Evolutionary conservation across 2,329 filamentous ascomycete genomes (phyloP), one percentile per base, ranked within the genome.

Genomic region (Aspergillus sp.): DNA sequence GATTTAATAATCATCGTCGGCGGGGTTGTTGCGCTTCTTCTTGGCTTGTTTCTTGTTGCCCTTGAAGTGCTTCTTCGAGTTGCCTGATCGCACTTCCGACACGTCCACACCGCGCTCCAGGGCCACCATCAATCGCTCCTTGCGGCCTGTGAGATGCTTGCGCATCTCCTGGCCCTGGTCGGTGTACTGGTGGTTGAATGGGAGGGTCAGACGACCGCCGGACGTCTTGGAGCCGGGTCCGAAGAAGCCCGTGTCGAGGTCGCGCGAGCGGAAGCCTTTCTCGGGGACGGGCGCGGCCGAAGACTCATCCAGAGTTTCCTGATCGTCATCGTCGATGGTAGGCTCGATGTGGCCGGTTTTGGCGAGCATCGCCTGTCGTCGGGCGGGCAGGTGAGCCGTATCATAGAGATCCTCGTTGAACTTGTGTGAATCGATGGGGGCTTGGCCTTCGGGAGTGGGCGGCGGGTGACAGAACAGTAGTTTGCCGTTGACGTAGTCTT

Each of bases 401-500:
- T 96, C 90, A 76, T 98, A 98, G 4, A 98, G 86, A 60, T 96
- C 93, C 53, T 83, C 81, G 78, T 99, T 99, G 83, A 98, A 99
- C 56, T 89, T 85, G 52, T 80, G 79, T 0, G 86, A 81, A 67
- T 97, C 90, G 45, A 90, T 85, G n/a, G 68, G 66, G 1, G 70
- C 63, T 51, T 72, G 64, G 50, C 68, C 69, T 39, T 73, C 73
- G 2, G 80, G 57, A 2, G 63, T 54, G 0, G 93, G 93, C 0
- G 95, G 95, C 4, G 95, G 93, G 69, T 94, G 89, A 66, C 92
- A 95, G 79, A 90, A 98, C 6, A 98, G 84, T 0, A 99, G 85
- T 78, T 97, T 98, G 63, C 95, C 95, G 73, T 90, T 96, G 67
- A 99, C 95, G 71, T 98, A 99, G 78, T 99, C 95, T 75, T 99